phyloP scores from a whole-genome alignment of 352 stramenopile species.

The Saprolegnia parasitica region DNA sequence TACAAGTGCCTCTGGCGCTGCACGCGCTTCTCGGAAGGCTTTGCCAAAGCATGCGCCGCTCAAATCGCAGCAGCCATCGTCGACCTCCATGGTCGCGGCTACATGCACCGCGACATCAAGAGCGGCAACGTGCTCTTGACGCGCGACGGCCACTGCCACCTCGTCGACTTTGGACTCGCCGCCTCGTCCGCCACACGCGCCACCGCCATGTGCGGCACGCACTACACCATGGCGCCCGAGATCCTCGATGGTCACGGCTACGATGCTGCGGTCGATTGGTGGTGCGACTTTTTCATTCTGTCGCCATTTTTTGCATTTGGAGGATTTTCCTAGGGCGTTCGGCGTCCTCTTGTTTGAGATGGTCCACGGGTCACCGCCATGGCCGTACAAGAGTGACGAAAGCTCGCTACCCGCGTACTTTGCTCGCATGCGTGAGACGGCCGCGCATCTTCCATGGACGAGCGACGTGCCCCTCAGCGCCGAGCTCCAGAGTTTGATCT shows the following conservation, averaged over 20 bases:
- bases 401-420: background rate
- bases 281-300: conserved; percentile 35
- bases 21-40: conserved; percentile 44
- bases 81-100: conserved; percentile 47
- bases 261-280: conserved; percentile 57
- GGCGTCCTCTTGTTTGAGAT: conserved; percentile 77
- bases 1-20: conserved; percentile 72
- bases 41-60: conserved; percentile 55
- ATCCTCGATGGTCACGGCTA: conserved; percentile 43
- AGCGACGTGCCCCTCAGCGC: conserved; percentile 7
- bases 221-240: conserved; percentile 74
- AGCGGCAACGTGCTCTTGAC: conserved; percentile 68
- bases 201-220: conserved; percentile 58
- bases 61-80: conserved; percentile 63
- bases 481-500: conserved; percentile 40
- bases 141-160: conserved; percentile 38
- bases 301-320: background rate
- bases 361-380: conserved; percentile 53
- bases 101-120: conserved; percentile 75
- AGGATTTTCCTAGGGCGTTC: conserved; percentile 40
- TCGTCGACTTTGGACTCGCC: conserved; percentile 78
- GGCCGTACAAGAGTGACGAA: conserved; percentile 52
- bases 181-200: conserved; percentile 33
- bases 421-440: background rate
- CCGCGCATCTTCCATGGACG: background rate